A percentile compares a stretch with the other conserved stretches of the same genome.
phyloP scores from a whole-genome alignment of 768 basidiomycete genomes.

The Pleurotus djamor region DNA sequence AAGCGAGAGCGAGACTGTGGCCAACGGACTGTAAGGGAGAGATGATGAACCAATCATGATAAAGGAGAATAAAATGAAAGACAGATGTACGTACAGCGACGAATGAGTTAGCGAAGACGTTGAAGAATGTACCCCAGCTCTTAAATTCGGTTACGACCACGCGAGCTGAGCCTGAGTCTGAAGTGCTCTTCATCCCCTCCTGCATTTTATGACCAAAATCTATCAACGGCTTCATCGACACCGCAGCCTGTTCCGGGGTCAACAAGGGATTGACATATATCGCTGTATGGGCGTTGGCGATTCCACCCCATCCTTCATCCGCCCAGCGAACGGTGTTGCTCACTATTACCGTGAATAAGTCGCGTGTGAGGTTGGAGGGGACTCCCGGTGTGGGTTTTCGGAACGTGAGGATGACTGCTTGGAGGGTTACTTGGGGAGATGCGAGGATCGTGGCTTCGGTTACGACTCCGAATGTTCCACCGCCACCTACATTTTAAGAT shows the following conservation, averaged over 20 bases:
- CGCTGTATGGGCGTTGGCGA: constrained; percentile 30
- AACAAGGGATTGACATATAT: constrained; percentile 44
- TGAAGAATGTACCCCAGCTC: constrained; percentile 37
- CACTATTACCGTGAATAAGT: constrained; percentile 32
- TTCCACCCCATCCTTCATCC: constrained; percentile 48
- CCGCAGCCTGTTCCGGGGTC: constrained; percentile 28
- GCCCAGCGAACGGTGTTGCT: constrained; percentile 40
- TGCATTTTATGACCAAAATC: constrained; percentile 28
- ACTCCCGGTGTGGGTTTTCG: constrained; percentile 11
- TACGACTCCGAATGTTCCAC: constrained; percentile 47
- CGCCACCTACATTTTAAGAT: constrained; percentile 26
- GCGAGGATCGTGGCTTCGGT: constrained; percentile 34
- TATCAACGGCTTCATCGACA: constrained; percentile 39
- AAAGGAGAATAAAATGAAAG: constrained; percentile 9
- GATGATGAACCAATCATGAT: background rate
- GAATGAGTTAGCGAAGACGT: constrained; percentile 30
- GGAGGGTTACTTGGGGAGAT: constrained; percentile 31
- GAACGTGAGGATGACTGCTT: constrained; percentile 31
- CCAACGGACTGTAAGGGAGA: constrained; percentile 30
- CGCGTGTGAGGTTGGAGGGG: constrained; percentile 19
- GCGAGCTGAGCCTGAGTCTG: background rate
- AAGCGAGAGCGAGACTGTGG: constrained; percentile 36
- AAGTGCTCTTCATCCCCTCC: constrained; percentile 9
- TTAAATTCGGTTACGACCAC: constrained; percentile 37
- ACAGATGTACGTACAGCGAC: constrained; percentile 22